phyloP scores from a whole-genome alignment of 805 yeast species.

The Gaillardinia entomophila region DNA sequence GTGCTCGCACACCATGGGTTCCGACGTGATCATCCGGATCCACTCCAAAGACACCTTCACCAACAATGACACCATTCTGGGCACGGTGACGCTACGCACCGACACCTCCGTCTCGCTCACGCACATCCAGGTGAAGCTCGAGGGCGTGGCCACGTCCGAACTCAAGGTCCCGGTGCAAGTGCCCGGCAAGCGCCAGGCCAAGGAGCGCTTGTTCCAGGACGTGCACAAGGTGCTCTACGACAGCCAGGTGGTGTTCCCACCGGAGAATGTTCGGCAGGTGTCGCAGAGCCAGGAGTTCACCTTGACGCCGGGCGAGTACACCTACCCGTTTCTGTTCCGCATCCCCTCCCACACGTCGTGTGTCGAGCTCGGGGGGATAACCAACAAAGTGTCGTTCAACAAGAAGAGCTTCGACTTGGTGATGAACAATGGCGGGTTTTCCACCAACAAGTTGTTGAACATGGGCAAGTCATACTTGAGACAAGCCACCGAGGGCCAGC shows the following conservation, averaged over 20 bases:
- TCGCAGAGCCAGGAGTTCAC: slow-evolving; percentile 40
- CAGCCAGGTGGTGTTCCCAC: slow-evolving; percentile 46
- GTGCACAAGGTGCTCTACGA: slow-evolving; percentile 46
- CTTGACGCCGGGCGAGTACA: slow-evolving; percentile 45
- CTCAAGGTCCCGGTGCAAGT: slow-evolving; percentile 21
- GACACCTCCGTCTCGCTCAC: slow-evolving; percentile 38
- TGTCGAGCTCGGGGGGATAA: slow-evolving; percentile 24
- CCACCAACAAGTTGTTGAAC: neutral
- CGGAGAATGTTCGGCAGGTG: slow-evolving; percentile 41
- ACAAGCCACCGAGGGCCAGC: neutral
- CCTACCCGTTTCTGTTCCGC: slow-evolving; percentile 42
- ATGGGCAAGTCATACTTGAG: neutral
- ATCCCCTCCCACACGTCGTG: slow-evolving; percentile 41
- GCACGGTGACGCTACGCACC: slow-evolving; percentile 33
- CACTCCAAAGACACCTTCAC: slow-evolving; percentile 36
- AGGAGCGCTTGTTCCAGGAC: slow-evolving; percentile 20
- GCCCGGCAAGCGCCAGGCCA: slow-evolving; percentile 1
- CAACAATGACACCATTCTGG: slow-evolving; percentile 39
- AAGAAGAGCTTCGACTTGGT: slow-evolving; percentile 19
- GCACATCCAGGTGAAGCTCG: slow-evolving; percentile 46
- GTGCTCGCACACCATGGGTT: slow-evolving; percentile 6
- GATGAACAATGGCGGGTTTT: slow-evolving; percentile 29
- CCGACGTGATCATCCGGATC: slow-evolving; percentile 25
- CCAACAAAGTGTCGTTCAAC: slow-evolving; percentile 19
- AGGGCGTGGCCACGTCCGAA: slow-evolving; percentile 40